Base-by-base conservation (phyloP, 2,329 filamentous ascomycete species). In the Didymella keratinophila region DNA sequence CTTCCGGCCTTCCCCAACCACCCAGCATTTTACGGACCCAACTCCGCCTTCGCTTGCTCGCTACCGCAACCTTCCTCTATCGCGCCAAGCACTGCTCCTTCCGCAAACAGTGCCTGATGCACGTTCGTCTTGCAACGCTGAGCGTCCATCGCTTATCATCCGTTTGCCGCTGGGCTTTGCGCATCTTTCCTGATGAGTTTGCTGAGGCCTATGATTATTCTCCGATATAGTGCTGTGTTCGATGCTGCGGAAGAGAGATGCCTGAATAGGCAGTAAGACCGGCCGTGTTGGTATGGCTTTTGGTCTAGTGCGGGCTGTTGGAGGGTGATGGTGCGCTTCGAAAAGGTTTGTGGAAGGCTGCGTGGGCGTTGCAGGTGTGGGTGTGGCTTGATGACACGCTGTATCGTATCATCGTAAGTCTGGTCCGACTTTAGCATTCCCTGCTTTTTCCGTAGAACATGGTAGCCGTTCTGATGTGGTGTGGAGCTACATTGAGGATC, bases 151-250 rank as follows among this genome's bases (percentile, higher is more conserved):
- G 34, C 42, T 47, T 37, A 20, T n/a, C 39, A 18, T 5, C 34
- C 16, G 45, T 27, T 27, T 43, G 41, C 41, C 23, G 11, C 21
- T 43, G 14, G 21, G 41, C 11, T 20, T 37, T 57, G 48, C 54
- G 48, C 54, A 52, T 52, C 48, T 52, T 57, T 57, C 30, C 54
- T 46, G 36, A 27, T 28, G 42, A 47, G 41, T n/a, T 36, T 37
- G 44, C 30, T 21, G n/a, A 42, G 20, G 2, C 30, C 30, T 28
- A 27, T 37, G 14, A 8, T 37, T 56, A 56, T 56, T 52, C 54
- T 57, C 48, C 54, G 54, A 52, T 42, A 47, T 57, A 57, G 54
- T 43, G 54, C 54, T 57, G 48, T 52, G 20, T 52, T 57, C 48
- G 54, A 57, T 47, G 47, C 48, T 36, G 30, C 54, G 54, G 48